Evolutionary conservation across 2,329 filamentous ascomycete genomes (phyloP).

Genomic region (Phaeophleospora eucalypticola): DNA sequence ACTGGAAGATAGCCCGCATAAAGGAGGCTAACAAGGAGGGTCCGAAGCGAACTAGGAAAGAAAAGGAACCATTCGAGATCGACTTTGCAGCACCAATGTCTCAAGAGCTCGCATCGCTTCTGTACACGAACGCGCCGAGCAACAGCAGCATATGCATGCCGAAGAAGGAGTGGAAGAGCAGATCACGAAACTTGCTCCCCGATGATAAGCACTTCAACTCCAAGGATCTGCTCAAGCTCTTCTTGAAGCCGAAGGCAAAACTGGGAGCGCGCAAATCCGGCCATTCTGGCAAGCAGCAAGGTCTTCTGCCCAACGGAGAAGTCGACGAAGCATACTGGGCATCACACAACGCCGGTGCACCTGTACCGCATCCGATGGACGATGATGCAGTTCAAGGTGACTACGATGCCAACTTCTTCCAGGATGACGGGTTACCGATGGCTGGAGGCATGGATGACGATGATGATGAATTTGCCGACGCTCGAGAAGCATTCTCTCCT

Average conservation of each 20-base stretch:
- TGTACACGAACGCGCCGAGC: slow-evolving; percentile 76
- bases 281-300: slow-evolving; percentile 35
- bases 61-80: slow-evolving; percentile 95
- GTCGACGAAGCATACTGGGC: slow-evolving; percentile 98
- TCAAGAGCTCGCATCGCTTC: slow-evolving; percentile 63
- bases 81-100: slow-evolving; percentile 78
- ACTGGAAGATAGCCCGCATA: slow-evolving; percentile 95
- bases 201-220: slow-evolving; percentile 99
- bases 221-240: slow-evolving; percentile 79
- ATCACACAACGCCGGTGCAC: slow-evolving; percentile 46
- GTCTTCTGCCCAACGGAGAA: slow-evolving; percentile 59
- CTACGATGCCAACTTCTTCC: slow-evolving; percentile 97
- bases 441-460: slow-evolving; percentile 61
- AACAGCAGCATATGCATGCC: slow-evolving; percentile 79
- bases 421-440: slow-evolving; percentile 74
- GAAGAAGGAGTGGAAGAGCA: slow-evolving; percentile 94
- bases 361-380: slow-evolving; percentile 31
- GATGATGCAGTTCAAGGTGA: slow-evolving; percentile 65
- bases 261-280: slow-evolving; percentile 62
- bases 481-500: slow-evolving; percentile 72
- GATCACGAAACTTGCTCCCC: slow-evolving; percentile 84
- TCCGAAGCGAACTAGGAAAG: slow-evolving; percentile 75
- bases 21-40: slow-evolving; percentile 63
- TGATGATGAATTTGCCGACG: slow-evolving; percentile 73
- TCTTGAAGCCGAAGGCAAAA: slow-evolving; percentile 89